Evolutionary conservation across 768 basidiomycete species (phyloP), one percentile per base, ranked within the genome.

Genomic region (Podaxis sp.): DNA sequence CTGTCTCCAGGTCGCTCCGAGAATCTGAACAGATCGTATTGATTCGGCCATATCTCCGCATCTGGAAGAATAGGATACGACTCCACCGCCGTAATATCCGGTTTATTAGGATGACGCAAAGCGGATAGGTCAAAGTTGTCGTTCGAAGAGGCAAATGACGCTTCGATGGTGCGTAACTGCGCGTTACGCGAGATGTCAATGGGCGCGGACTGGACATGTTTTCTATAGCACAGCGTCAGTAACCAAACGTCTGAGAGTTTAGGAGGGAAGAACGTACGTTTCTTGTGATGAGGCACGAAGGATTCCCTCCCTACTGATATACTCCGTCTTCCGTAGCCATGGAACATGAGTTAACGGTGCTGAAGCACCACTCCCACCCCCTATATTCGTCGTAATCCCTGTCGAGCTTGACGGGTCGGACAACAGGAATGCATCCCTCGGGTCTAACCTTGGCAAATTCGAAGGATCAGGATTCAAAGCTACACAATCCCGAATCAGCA

Each of bases 251-350:
- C 22, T 26, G 11, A 26, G 50, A 57, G 33, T 61, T 46, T 30
- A 40, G 58, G 55, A 13, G 28, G 65, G 33, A 24, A 12, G 56
- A 20, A 78, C 83, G 66, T 68, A 91, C 91, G 80, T 73, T 72
- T 92, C 91, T 44, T 83, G 80, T 28, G 70, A 61, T 69, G 73
- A 26, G 66, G 76, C 62, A 64, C 73, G 70, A 72, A 86, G 72
- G 65, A 81, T 68, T 59, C 82, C 73, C 76, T 86, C 77, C 67
- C 90, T 76, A 63, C 86, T 89, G 59, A 96, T 83, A 69, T 97
- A 96, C 69, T 95, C 95, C 0, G 95, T 96, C 73, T 91, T 94
- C 57, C 96, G 83, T 57, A 98, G 79, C 96, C 96, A 98, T 1
- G 93, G 82, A 11, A 97, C 95, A 62, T 93, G 82, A 6, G 77